Base-by-base conservation (phyloP, 1,139 yeast genomes). In the Yamadazyma atlantica region DNA sequence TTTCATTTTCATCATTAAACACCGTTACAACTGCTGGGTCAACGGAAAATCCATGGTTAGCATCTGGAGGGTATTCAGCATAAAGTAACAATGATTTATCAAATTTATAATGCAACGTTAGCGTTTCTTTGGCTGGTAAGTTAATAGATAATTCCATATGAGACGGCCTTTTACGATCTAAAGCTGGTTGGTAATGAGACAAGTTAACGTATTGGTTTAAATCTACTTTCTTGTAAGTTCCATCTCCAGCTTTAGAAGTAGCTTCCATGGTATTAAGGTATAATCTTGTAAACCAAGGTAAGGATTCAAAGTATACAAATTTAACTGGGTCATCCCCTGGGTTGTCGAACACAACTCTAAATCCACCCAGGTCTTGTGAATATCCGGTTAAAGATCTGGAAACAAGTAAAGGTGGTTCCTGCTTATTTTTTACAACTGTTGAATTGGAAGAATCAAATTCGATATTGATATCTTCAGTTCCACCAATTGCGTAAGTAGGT, bases 41-140 rank as follows among this genome's bases (percentile, higher is more conserved):
- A 29, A 94, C 80, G 40, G 92, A 92, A 60, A 92, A 94, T 0
- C 99, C 99, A 51, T 92, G 97, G 58, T 94, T 94, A 1, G 99
- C 98, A 68, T 94, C 99, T 1, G 99, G 98, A 10, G 98, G 98
- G 54, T 94, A 94, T 58, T 94, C 98, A 8, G 92, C 85, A 48
- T 87, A 82, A 43, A 84, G 75, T 33, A 94, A 70, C 53, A 92
- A 69, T 0, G 96, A 81, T 59, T 90, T 92, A 57, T 92, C 97
- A 57, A 92, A 89, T 41, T 84, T 80, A 55, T 86, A 87, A 2
- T 84, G 77, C 40, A 92, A 54, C 1, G 85, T 73, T 29, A 87
- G 62, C 3, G 82, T 71, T 22, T 82, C 72, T 2, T 66, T 55
- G 1, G 95, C 75, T 0, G 96, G 97, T 2, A 90, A 57, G 0